Evolutionary conservation across 2,329 filamentous ascomycete species (phyloP).

Genomic region (Fusarium verticillioides): DNA sequence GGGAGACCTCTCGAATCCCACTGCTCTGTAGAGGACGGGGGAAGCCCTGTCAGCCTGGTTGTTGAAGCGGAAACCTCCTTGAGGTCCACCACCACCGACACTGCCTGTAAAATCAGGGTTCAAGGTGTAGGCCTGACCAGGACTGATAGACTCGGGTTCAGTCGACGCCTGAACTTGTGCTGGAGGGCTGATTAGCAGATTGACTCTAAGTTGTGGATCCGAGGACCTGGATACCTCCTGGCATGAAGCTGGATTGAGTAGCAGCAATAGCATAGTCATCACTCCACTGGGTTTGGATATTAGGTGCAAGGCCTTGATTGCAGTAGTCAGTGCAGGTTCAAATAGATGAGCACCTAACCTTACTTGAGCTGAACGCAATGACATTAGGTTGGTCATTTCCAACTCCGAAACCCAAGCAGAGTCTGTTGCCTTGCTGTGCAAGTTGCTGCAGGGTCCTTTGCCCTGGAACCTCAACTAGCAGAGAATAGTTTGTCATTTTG

Average conservation of each 20-base stretch:
- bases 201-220: rapidly evolving
- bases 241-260: rapidly evolving
- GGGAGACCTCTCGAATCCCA: rapidly evolving
- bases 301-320: rapidly evolving
- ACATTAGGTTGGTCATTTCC: rapidly evolving
- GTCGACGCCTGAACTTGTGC: rapidly evolving
- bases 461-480: rapidly evolving
- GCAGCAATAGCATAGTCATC: neutral
- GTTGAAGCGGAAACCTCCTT: neutral
- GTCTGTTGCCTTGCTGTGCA: rapidly evolving
- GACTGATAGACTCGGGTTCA: rapidly evolving
- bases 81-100: neutral
- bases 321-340: rapidly evolving
- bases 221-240: neutral
- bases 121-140: neutral
- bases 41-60: rapidly evolving
- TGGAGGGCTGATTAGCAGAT: too few species aligned
- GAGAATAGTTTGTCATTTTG: neutral
- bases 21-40: neutral
- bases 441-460: too few species aligned
- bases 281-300: rapidly evolving
- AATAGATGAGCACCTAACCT: rapidly evolving
- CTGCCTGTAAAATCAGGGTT: rapidly evolving
- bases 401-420: neutral
- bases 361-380: neutral